Evolutionary conservation across 1,284 basidiomycete species (phyloP), one percentile per base, ranked within the genome.

Genomic region (Ustilago sp.): DNA sequence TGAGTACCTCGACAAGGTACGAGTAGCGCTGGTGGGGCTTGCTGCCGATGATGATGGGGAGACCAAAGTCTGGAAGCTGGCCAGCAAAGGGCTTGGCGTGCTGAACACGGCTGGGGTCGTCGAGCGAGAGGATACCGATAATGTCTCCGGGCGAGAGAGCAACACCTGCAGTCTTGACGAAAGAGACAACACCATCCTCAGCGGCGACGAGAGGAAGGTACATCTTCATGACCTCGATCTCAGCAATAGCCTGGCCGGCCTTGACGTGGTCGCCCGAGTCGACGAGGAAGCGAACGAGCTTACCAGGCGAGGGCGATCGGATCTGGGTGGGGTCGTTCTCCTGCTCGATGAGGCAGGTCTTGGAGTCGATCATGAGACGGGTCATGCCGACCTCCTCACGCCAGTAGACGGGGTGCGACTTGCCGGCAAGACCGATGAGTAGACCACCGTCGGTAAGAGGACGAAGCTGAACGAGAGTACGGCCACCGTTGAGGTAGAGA

Each of bases 281-380:
- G 75, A 99, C 92, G 74, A 99, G 91, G 89, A 93, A 96, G 59
- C 95, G 90, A 66, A 99, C 91, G 55, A 99, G 91, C 88, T 99
- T 99, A 58, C 97, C 97, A 31, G 97, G 97, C 87, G 93, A 94
- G 12, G 97, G 97, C 84, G 93, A 95, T 83, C 96, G 90, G 65
- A 99, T 89, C 87, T 99, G 96, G 17, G 97, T 99, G 7, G 97
- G 97, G 86, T 99, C 97, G 83, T 98, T 98, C 90, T 99, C 97
- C 88, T 99, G 95, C 88, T 98, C 97, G 81, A 99, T 96, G 87
- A 98, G 89, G 87, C 95, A 97, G 34, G 97, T 99, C 90, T 98
- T 97, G 74, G 94, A 90, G 77, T 86, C 95, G 77, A 99, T 91
- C 91, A 96, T 96, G 77, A 99, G 87, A 64, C 97, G 90, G 82